These are phyloP conservation scores for Arthrinium puccinioides DNA, from an alignment of 2,329 filamentous ascomycete species.

Conservation along the genomic window DNA sequence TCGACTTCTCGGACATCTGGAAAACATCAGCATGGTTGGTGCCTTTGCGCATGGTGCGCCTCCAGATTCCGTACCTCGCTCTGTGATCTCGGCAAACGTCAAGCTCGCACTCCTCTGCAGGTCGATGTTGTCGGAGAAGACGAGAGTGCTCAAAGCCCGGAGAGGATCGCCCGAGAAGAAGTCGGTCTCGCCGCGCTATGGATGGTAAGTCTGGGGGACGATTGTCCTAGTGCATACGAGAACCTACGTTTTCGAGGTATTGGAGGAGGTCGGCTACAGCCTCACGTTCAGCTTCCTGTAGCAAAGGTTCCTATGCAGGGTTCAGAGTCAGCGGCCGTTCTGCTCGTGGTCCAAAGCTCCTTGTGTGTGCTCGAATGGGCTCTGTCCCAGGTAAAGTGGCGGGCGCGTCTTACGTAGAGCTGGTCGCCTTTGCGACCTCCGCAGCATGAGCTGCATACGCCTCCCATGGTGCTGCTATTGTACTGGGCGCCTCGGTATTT, in stretches of 20 bases:
- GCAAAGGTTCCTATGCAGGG: slow-evolving; percentile 79
- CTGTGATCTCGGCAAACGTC: slow-evolving; percentile 98
- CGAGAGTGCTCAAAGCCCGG: slow-evolving; percentile 85
- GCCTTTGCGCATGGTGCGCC: not conserved
- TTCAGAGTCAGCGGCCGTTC: too few relatives aligned
- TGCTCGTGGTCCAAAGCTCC: too few relatives aligned
- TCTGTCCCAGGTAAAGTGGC: too few relatives aligned
- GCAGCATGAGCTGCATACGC: slow-evolving; percentile 3
- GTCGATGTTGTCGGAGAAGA: slow-evolving; percentile 98
- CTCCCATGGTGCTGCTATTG: slow-evolving; percentile 2
- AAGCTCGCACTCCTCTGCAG: slow-evolving; percentile 94
- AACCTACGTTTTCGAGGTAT: slow-evolving; percentile 88
- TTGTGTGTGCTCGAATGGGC: too few relatives aligned
- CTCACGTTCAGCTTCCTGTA: slow-evolving; percentile 94
- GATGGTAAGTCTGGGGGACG: slow-evolving; percentile 1
- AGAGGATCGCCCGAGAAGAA: slow-evolving; percentile 97
- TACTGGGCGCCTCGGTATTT: not conserved
- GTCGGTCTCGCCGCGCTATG: slow-evolving; percentile 86
- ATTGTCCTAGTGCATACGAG: too few relatives aligned
- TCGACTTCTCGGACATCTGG: slow-evolving; percentile 95
- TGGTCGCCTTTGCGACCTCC: slow-evolving; percentile 4
- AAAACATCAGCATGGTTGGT: slow-evolving; percentile 10
- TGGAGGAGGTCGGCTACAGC: slow-evolving; percentile 91
- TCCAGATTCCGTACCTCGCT: slow-evolving; percentile 79
- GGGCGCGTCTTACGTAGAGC: slow-evolving; percentile 2